Conservation (phyloP, 2,329 filamentous ascomycete genomes). For the Scopulariopsis brevicaulis region DNA sequence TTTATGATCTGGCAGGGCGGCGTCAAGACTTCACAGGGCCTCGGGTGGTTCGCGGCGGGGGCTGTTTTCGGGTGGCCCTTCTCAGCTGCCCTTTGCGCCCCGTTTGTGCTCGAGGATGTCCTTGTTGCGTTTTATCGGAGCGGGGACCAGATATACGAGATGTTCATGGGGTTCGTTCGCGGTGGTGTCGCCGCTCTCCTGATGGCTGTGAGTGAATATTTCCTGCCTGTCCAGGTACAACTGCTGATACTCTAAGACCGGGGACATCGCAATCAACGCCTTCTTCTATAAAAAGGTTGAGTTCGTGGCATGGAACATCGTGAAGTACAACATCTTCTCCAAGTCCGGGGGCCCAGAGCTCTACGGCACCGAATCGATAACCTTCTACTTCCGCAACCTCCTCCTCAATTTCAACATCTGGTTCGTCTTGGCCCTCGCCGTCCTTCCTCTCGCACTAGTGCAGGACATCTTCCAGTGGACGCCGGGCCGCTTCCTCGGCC, state of each 20-base stretch:
- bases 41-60: conserved; percentile 83
- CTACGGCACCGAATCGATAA: conserved; percentile 93
- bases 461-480: conserved; percentile 57
- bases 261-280: conserved; percentile 63
- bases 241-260: conserved; percentile 29
- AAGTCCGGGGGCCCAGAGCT: conserved; percentile 74
- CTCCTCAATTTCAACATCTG: conserved; percentile 92
- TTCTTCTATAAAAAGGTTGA: conserved; percentile 76
- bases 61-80: conserved; percentile 92
- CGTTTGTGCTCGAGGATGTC: conserved; percentile 71
- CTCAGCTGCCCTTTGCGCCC: conserved; percentile 67
- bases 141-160: conserved; percentile 46
- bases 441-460: conserved; percentile 63
- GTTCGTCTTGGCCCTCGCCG: conserved; percentile 68
- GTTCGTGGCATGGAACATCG: conserved; percentile 81
- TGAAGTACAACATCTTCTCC: conserved; percentile 90
- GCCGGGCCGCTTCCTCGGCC: conserved; percentile 50
- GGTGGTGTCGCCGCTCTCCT: conserved; percentile 56
- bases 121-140: conserved; percentile 43
- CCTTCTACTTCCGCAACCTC: conserved; percentile 89
- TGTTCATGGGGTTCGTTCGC: conserved; percentile 49
- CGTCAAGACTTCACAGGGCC: conserved; percentile 67
- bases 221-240: not conserved
- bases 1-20: conserved; percentile 87
- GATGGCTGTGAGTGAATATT: conserved; percentile 48